Conservation (phyloP, 148 eudicot genomes). For the Vaccinium darrowii region DNA sequence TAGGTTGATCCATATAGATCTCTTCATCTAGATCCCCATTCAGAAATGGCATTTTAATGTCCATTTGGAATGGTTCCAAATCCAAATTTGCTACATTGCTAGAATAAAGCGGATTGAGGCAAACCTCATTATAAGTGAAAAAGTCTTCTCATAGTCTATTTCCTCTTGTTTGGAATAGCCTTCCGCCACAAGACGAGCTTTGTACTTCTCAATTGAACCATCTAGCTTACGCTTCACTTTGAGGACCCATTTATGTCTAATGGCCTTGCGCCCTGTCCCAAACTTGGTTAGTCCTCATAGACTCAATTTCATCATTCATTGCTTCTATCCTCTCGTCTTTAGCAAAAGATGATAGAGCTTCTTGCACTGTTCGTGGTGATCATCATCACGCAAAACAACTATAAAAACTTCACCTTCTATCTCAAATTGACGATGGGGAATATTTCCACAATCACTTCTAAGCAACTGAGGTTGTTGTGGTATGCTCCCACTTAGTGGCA, state of each 20-base stretch:
- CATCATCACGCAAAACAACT: no score
- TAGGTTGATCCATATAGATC: not conserved
- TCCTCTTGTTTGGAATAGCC: not conserved
- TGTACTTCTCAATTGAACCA: not conserved
- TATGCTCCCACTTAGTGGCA: no score
- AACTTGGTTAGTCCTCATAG: not conserved
- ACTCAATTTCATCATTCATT: no score
- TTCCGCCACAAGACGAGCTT: not conserved
- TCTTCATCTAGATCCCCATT: constrained; percentile 14
- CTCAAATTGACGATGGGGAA: no score
- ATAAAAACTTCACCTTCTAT: no score
- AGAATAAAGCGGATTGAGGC: not conserved
- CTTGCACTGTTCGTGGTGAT: no score
- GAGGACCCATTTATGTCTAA: not conserved
- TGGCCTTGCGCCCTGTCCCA: not conserved
- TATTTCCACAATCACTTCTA: no score
- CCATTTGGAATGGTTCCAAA: not conserved
- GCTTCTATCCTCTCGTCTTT: no score
- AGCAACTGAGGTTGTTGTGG: no score
- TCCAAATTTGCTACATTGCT: not conserved
- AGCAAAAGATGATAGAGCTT: no score
- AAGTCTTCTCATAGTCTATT: not conserved
- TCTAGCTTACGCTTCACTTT: not conserved
- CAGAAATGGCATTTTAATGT: not conserved
- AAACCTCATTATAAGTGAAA: not conserved